phyloP scores from a whole-genome alignment of 345 rosid genomes.

The Microcos paniculata region DNA sequence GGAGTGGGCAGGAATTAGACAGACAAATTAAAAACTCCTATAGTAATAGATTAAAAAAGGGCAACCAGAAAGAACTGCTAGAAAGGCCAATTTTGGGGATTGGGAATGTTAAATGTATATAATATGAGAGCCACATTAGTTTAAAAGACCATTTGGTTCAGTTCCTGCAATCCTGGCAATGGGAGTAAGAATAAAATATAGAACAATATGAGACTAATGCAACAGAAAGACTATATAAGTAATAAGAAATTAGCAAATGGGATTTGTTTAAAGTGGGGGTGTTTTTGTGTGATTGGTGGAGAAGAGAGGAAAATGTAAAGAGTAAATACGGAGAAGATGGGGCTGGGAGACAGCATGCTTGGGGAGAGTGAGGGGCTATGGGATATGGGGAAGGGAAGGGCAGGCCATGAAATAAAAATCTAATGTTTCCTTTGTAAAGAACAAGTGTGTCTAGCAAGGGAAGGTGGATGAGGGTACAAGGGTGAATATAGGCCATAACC shows the following conservation, averaged over 20 bases:
- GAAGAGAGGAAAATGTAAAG: slow-evolving; percentile 8
- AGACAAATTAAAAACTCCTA: neutral
- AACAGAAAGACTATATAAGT: neutral
- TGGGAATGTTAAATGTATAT: slow-evolving; percentile 15
- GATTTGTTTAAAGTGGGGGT: neutral
- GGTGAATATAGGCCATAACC: slow-evolving; percentile 48
- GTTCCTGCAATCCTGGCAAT: slow-evolving; percentile 42
- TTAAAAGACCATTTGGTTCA: slow-evolving; percentile 20
- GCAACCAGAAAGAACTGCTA: slow-evolving; percentile 16
- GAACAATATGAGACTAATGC: neutral
- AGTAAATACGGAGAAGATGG: slow-evolving; percentile 7
- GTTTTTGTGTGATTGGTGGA: slow-evolving; percentile 23
- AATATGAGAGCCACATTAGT: neutral
- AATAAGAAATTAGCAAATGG: slow-evolving; percentile 22
- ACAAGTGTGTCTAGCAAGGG: slow-evolving; percentile 52
- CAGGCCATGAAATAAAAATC: slow-evolving; percentile 31
- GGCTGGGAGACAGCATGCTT: slow-evolving; percentile 31
- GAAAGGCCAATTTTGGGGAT: slow-evolving; percentile 36
- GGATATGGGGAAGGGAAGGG: slow-evolving; percentile 34
- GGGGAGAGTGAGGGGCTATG: slow-evolving; percentile 10
- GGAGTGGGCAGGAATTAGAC: slow-evolving; percentile 40
- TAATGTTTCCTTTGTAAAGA: slow-evolving; percentile 58
- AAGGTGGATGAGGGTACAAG: slow-evolving; percentile 49
- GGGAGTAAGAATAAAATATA: neutral
- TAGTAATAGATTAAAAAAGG: too few species aligned